Conservation (phyloP, 176 grass and related monocot species). For the Hordeum vulgare region MorexV3_pseudomolecules_assembly NC_058520.1:584633074-584633573, state of each 20-base stretch:
- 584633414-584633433: slow-evolving; percentile 17
- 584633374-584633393: neutral
- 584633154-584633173: neutral
- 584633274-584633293: neutral
- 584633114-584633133: too few species aligned
- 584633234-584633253: slow-evolving; percentile 3
- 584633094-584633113: too few species aligned
- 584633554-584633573: slow-evolving; percentile 22
- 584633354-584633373: neutral
- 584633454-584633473: slow-evolving; percentile 15
- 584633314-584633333: slow-evolving; percentile 8
- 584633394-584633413: neutral
- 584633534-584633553: neutral
- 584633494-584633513: neutral
- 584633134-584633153: neutral
- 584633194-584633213: neutral
- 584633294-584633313: slow-evolving; percentile 11
- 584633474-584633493: too few species aligned
- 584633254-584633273: neutral
- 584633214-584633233: neutral
- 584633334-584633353: slow-evolving; percentile 3
- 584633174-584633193: neutral
- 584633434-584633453: slow-evolving; percentile 10
- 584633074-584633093: too few species aligned
- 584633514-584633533: neutral